Percentiles rank a stretch among this genome's conserved stretches.
Conservation (phyloP, 2,329 filamentous ascomycete species). For the Tolypocladium tundrense region DNA sequence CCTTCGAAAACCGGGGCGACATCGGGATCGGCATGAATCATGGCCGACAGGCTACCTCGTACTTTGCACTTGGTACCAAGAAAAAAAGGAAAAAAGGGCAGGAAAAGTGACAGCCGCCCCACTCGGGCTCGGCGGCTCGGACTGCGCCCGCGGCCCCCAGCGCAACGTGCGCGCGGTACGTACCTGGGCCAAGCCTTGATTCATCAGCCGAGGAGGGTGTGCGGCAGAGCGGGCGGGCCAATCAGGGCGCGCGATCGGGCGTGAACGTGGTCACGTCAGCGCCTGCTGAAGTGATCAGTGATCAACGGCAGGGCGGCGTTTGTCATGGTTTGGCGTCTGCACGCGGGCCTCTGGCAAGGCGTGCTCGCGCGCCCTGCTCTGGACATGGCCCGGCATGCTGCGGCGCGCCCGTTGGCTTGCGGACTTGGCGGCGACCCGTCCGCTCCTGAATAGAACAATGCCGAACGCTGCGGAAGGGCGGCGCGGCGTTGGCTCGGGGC, state of each 20-base stretch:
- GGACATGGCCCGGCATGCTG: background rate
- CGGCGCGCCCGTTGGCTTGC: background rate
- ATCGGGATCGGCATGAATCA: constrained; percentile 4
- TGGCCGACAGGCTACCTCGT: background rate
- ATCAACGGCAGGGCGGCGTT: background rate
- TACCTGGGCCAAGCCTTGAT: background rate
- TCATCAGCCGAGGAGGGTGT: constrained; percentile 2
- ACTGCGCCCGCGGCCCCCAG: background rate
- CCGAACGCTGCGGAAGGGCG: background rate
- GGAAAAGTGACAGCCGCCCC: background rate
- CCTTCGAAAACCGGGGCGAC: constrained; percentile 1
- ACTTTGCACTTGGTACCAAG: too few relatives aligned
- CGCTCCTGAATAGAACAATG: background rate
- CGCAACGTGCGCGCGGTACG: background rate
- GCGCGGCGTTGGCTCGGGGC: background rate
- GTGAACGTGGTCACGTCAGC: background rate
- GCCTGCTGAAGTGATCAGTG: background rate
- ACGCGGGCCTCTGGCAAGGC: background rate
- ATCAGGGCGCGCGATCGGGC: background rate
- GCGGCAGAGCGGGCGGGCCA: background rate
- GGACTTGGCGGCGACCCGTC: background rate
- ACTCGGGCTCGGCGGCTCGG: constrained; percentile 1
- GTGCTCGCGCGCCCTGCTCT: background rate
- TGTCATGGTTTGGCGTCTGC: background rate
- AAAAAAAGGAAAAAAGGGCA: background rate